phyloP scores from a whole-genome alignment of 257 asterid genomes.

The Lycium ferocissimum region DNA sequence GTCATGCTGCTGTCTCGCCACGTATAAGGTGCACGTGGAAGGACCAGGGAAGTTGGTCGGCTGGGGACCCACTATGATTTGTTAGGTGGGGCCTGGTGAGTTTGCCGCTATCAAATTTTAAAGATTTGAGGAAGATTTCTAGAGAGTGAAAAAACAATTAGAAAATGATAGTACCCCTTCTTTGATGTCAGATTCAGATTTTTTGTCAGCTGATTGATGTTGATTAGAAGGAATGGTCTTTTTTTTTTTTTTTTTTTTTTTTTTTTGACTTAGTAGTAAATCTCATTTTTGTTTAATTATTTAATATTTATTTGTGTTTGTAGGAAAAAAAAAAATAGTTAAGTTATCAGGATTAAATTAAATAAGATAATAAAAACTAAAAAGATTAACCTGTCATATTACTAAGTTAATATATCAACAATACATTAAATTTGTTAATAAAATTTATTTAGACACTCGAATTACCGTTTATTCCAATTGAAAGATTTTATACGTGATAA shows the following conservation, averaged over 20 bases:
- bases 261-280: not conserved
- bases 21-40: constrained; percentile 24
- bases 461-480: too few relatives aligned
- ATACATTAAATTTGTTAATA: too few relatives aligned
- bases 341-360: too few relatives aligned
- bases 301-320: too few relatives aligned
- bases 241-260: not conserved
- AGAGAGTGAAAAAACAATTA: not conserved
- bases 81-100: constrained; percentile 24
- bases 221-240: not conserved
- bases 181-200: constrained; percentile 20
- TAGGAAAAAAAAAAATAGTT: too few relatives aligned
- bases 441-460: too few relatives aligned
- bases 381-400: too few relatives aligned
- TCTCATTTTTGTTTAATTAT: not conserved
- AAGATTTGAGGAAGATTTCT: constrained; percentile 12
- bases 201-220: constrained; percentile 16
- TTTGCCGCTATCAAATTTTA: constrained; percentile 25
- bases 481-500: too few relatives aligned
- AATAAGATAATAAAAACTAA: too few relatives aligned
- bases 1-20: not conserved
- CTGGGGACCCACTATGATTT: not conserved
- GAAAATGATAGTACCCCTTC: constrained; percentile 7
- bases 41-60: constrained; percentile 17
- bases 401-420: too few relatives aligned